Evolutionary conservation across 1,284 basidiomycete genomes (phyloP), one percentile per base, ranked within the genome.

Genomic region (Xerocomus minutiporus): DNA sequence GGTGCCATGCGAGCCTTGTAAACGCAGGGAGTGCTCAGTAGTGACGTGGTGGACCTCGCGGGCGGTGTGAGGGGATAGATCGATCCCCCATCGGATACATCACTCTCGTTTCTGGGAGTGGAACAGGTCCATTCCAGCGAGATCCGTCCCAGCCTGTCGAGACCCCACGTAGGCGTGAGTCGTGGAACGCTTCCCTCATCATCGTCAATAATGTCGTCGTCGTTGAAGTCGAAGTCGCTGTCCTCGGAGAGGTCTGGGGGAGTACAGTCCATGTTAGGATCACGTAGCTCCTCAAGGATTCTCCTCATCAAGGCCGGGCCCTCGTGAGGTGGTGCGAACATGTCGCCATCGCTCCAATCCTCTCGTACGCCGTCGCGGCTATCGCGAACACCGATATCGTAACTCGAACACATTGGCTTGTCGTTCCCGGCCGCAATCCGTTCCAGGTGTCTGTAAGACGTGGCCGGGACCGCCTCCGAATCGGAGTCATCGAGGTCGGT

Each of bases 21-120:
- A 52, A 36, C 45, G 13, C 23, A 17, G 12, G 32, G 20, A 25
- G 31, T 13, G 12, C 20, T 35, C 20, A 25, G 7, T 32, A 17
- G 3, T 9, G n/a, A n/a, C 15, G 7, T 6, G 11, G 8, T 3
- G 0, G 23, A 11, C 12, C 23, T 48, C n/a, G 25, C 5, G 7
- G 58, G 58, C 2, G 60, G 64, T 1, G 58, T 63, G 26, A 32
- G 29, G n/a, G 63, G 62, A 41, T 43, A 57, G 40, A 50, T 53
- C 42, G 38, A 6, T 34, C 48, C 55, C 45, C 52, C 49, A 15
- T 46, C 52, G 8, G 48, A 57, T 6, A 9, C 15, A 28, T 28
- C 32, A 2, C 32, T 15, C 3, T 34, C 32, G 5, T 20, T 20
- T 20, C 20, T 20, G 20, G 20, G 20, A 20, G n/a, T 8, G 35